phyloP scores from a whole-genome alignment of 352 stramenopile genomes.

The Phytophthora pinifolia region DNA sequence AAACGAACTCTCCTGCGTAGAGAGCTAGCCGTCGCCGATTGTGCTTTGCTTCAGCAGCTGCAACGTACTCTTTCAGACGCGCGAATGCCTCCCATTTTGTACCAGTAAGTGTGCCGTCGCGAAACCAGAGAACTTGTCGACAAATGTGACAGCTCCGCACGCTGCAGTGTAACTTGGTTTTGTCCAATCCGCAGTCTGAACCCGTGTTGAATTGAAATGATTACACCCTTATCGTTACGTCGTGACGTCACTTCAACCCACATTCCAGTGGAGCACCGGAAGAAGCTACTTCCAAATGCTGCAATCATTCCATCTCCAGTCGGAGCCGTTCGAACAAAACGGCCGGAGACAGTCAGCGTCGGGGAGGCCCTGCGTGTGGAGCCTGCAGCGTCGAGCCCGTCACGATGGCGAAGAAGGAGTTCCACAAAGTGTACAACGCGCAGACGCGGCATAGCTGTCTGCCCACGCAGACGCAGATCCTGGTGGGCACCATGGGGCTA shows the following conservation, averaged over 20 bases:
- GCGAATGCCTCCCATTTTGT: no score
- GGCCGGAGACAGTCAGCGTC: conserved; percentile 1
- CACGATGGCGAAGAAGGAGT: conserved; percentile 37
- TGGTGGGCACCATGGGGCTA: conserved; percentile 25
- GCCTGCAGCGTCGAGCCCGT: neutral
- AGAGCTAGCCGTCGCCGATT: no score
- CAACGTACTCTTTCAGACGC: no score
- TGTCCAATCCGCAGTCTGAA: neutral
- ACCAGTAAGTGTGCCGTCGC: no score
- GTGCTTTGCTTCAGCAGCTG: no score
- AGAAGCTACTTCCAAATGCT: neutral
- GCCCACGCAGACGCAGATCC: conserved; percentile 29
- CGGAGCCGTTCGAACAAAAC: neutral
- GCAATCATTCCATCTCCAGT: neutral
- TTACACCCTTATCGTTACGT: neutral
- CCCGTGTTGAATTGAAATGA: neutral
- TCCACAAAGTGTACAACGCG: conserved; percentile 38
- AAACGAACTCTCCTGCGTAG: no score
- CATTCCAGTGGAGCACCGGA: neutral
- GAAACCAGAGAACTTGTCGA: no score
- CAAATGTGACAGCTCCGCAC: no score
- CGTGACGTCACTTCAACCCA: neutral
- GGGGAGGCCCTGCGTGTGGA: neutral
- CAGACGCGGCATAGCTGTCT: conserved; percentile 19
- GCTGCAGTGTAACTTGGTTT: no score